These are phyloP conservation scores for Beauveria pseudobassiana DNA, from an alignment of 2,329 filamentous ascomycete species.

Conservation along the genomic window DNA sequence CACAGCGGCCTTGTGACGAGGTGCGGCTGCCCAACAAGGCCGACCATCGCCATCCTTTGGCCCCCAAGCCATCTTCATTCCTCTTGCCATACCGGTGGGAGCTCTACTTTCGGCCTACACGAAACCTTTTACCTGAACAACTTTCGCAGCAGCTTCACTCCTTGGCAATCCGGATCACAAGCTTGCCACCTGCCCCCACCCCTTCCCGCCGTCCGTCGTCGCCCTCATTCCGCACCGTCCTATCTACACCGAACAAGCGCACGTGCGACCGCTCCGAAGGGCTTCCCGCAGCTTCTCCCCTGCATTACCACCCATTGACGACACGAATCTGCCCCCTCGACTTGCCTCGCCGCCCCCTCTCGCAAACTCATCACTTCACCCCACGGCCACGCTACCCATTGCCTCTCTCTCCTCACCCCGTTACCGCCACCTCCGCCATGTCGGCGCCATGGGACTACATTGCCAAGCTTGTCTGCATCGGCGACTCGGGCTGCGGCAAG, in stretches of 20 bases:
- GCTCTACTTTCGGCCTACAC: no score
- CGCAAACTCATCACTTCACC: no score
- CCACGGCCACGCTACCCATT: no score
- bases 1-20: slow-evolving; percentile 8
- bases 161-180: no score
- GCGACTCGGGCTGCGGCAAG: slow-evolving; percentile 94
- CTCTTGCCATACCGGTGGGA: not conserved
- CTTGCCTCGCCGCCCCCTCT: no score
- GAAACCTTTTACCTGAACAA: no score
- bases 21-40: slow-evolving; percentile 2
- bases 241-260: not conserved
- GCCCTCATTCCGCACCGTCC: no score
- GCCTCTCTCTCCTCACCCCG: no score
- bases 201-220: no score
- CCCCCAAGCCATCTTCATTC: not conserved
- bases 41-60: not conserved
- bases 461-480: slow-evolving; percentile 95
- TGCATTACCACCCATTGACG: not conserved
- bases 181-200: no score
- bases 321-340: not conserved
- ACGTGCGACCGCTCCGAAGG: not conserved
- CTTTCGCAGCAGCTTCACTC: no score
- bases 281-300: not conserved
- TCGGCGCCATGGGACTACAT: slow-evolving; percentile 93
- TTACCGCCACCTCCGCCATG: slow-evolving; percentile 31